Conservation (phyloP, 441 rosid species). For the Erysimum cheiri region DNA sequence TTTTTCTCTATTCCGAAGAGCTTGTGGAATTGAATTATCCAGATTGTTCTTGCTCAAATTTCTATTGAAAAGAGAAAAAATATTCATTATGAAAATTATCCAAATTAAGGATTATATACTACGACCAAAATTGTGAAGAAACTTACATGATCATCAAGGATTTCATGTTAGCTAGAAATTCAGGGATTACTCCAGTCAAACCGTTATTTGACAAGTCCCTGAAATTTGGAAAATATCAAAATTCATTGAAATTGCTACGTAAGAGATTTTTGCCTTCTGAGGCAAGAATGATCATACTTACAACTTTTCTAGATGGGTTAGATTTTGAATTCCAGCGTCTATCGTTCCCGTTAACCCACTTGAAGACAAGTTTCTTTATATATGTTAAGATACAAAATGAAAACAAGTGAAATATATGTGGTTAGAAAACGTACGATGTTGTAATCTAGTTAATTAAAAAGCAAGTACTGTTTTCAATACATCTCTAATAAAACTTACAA, state of each 20-base stretch:
- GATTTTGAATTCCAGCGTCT: slow-evolving; percentile 14
- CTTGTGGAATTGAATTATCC: slow-evolving; percentile 29
- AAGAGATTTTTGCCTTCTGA: neutral
- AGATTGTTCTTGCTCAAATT: slow-evolving; percentile 38
- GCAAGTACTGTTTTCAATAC: too few relatives aligned
- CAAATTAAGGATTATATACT: too few relatives aligned
- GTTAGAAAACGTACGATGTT: too few relatives aligned
- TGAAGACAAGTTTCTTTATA: slow-evolving; percentile 40
- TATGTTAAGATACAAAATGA: too few relatives aligned
- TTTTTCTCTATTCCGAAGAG: slow-evolving; percentile 26
- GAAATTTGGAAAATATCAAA: neutral
- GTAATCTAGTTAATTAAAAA: too few relatives aligned
- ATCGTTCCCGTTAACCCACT: slow-evolving; percentile 35
- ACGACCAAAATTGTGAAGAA: neutral
- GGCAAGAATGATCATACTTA: slow-evolving; percentile 25
- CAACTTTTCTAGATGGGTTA: slow-evolving; percentile 18
- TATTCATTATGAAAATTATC: too few relatives aligned
- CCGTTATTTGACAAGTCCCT: slow-evolving; percentile 40
- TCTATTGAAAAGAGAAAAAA: neutral
- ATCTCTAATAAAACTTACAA: slow-evolving; percentile 26
- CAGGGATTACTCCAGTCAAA: slow-evolving; percentile 29
- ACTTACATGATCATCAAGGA: slow-evolving; percentile 22
- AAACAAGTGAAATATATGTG: too few relatives aligned
- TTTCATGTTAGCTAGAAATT: slow-evolving; percentile 33
- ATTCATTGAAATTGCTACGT: neutral